These are phyloP conservation scores for Pseudozyma flocculosa DNA, from an alignment of 1,284 basidiomycete genomes.

Conservation along the genomic window DNA sequence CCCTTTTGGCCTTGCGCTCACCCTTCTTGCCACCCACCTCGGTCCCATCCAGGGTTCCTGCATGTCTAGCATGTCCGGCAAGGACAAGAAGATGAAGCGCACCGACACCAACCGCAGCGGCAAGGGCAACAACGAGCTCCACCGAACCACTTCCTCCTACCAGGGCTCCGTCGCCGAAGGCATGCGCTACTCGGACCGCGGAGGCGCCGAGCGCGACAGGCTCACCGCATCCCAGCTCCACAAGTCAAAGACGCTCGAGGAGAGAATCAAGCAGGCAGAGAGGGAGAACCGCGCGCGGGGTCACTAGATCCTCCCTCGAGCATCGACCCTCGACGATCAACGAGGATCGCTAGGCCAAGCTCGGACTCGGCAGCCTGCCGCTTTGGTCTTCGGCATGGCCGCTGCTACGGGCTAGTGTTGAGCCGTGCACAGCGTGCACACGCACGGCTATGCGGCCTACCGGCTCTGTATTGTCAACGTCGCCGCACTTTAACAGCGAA, in stretches of 20 bases:
- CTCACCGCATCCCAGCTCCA: slow-evolving; percentile 56
- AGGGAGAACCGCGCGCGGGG: slow-evolving; percentile 40
- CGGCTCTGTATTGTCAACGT: no score
- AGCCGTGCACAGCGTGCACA: no score
- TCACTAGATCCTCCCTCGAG: slow-evolving; percentile 1
- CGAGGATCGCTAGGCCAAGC: no score
- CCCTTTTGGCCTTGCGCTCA: neutral
- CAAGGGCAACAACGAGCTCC: slow-evolving; percentile 52
- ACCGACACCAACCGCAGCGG: slow-evolving; percentile 54
- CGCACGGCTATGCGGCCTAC: no score
- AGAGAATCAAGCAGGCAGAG: slow-evolving; percentile 55
- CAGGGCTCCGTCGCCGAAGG: slow-evolving; percentile 56
- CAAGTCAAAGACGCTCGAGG: slow-evolving; percentile 57
- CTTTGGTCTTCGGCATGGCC: no score
- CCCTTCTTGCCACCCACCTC: neutral
- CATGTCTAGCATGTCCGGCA: slow-evolving; percentile 38
- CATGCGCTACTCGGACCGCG: slow-evolving; percentile 57
- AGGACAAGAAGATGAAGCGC: slow-evolving; percentile 54
- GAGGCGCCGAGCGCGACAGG: slow-evolving; percentile 35
- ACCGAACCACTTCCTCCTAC: slow-evolving; percentile 57
- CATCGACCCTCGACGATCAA: no score
- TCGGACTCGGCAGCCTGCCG: no score
- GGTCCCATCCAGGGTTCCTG: slow-evolving; percentile 32
- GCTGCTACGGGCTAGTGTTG: no score
- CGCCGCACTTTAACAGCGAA: no score